phyloP scores from a whole-genome alignment of 2,329 filamentous ascomycete genomes.

The Monosporascus sp. region DNA sequence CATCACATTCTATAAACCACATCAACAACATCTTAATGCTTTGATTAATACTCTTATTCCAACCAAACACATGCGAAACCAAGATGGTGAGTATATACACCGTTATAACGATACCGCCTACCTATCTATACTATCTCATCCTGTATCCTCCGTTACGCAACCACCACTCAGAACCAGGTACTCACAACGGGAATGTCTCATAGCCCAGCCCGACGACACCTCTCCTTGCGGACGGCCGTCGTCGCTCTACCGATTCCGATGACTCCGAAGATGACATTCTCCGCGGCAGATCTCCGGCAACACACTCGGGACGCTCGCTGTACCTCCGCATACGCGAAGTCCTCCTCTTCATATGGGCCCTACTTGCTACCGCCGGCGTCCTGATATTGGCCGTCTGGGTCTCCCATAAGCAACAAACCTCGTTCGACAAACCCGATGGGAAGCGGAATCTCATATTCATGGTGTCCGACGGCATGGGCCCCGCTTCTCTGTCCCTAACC shows the following conservation, averaged over 20 bases:
- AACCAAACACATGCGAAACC: background rate
- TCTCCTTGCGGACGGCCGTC: constrained; percentile 24
- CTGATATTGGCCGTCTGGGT: constrained; percentile 74
- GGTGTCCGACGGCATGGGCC: constrained; percentile 98
- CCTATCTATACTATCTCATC: background rate
- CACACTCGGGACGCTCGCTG: constrained; percentile 16
- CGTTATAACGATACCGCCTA: background rate
- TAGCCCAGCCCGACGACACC: constrained; percentile 25
- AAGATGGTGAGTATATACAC: background rate
- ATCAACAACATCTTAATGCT: background rate
- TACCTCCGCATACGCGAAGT: constrained; percentile 58
- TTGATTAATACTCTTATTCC: background rate
- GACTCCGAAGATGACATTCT: constrained; percentile 32
- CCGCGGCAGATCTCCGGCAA: constrained; percentile 22
- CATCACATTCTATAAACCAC: background rate
- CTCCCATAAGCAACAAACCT: constrained; percentile 61
- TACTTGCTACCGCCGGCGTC: constrained; percentile 72
- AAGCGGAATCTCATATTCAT: constrained; percentile 98
- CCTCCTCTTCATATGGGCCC: constrained; percentile 74
- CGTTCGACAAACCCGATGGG: constrained; percentile 37
- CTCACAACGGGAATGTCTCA: background rate
- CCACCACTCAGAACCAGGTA: background rate
- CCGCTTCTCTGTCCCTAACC: constrained; percentile 81
- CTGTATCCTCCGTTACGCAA: background rate
- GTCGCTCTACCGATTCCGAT: constrained; percentile 8